Conservation (phyloP, 306 rosid genomes). For the Inga leiocalycina region DNA sequence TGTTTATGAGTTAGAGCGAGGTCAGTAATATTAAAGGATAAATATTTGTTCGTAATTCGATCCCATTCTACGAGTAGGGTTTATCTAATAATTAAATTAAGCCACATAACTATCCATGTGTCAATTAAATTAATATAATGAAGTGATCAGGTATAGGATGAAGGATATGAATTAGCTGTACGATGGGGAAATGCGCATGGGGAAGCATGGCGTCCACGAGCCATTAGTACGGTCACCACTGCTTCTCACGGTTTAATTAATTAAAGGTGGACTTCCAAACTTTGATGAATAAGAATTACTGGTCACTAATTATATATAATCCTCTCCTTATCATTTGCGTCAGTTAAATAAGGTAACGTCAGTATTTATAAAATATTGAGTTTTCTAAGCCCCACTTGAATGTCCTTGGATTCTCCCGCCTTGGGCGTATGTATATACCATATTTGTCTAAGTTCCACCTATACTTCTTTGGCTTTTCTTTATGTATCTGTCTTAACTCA, state of each 20-base stretch:
- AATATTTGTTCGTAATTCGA: background rate
- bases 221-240: background rate
- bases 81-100: background rate
- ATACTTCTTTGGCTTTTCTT: background rate
- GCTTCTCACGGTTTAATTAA: constrained; percentile 33
- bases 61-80: background rate
- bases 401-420: background rate
- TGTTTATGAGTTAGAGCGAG: background rate
- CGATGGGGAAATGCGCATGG: constrained; percentile 30
- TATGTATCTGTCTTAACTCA: background rate
- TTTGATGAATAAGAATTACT: background rate
- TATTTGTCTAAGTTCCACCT: background rate
- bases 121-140: background rate
- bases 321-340: background rate
- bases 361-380: background rate
- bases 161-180: background rate
- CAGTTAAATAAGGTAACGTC: background rate
- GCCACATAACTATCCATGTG: background rate
- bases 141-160: background rate
- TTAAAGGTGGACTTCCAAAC: background rate
- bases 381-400: background rate
- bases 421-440: background rate
- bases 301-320: background rate
- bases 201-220: constrained; percentile 35
- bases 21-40: background rate